Conservation (phyloP, 2,329 filamentous ascomycete genomes). For the Trichoderma sp. region DNA sequence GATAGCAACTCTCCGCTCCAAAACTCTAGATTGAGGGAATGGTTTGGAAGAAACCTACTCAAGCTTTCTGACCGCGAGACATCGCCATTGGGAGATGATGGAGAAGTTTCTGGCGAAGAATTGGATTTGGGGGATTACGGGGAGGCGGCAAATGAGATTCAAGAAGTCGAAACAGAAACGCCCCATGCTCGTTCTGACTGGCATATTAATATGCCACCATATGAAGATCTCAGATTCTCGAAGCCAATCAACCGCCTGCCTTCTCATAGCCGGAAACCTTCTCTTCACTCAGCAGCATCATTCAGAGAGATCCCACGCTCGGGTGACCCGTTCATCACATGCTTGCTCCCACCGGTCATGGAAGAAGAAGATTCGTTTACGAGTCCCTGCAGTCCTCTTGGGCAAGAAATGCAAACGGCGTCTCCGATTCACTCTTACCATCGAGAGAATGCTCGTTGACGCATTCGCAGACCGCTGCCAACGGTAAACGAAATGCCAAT, state of each 20-base stretch:
- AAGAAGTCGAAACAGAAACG: too few relatives aligned
- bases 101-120: too few relatives aligned
- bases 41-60: neutral
- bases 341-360: neutral
- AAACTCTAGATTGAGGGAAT: neutral
- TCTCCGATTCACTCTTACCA: neutral
- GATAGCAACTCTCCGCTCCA: slow-evolving; percentile 14
- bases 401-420: neutral
- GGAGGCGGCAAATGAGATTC: neutral
- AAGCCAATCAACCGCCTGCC: neutral
- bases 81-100: neutral
- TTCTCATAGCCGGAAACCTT: neutral
- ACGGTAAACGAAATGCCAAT: slow-evolving; percentile 6
- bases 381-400: neutral
- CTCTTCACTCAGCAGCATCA: neutral
- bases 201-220: too few relatives aligned
- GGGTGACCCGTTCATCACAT: neutral
- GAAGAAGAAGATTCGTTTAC: slow-evolving; percentile 7
- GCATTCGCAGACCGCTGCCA: neutral
- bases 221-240: neutral
- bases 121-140: neutral
- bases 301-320: neutral
- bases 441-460: neutral
- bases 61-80: neutral
- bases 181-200: neutral